phyloP scores from a whole-genome alignment of 2,329 filamentous ascomycete species.

The Gaeumannomyces sp. region DNA sequence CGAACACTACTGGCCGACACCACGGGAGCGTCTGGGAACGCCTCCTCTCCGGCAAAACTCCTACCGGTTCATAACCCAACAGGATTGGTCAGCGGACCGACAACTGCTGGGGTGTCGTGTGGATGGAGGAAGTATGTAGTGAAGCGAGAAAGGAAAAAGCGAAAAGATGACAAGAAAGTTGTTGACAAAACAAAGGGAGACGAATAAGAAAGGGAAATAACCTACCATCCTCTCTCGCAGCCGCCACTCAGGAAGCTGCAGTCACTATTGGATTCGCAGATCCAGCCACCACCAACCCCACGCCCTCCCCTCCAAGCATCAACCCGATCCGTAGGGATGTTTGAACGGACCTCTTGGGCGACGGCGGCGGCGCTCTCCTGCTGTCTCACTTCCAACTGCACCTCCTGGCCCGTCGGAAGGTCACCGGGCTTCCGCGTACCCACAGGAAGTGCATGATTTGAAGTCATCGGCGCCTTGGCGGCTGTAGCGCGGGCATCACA shows the following conservation, averaged over 20 bases:
- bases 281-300: constrained; percentile 72
- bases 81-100: too few species aligned
- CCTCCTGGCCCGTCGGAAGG: constrained; percentile 14
- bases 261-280: constrained; percentile 69
- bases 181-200: constrained; percentile 3
- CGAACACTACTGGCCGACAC: too few species aligned
- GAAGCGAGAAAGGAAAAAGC: not conserved
- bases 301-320: constrained; percentile 50
- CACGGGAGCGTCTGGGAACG: too few species aligned
- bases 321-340: constrained; percentile 11
- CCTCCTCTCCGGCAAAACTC: too few species aligned
- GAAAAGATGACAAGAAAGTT: too few species aligned
- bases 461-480: too few species aligned
- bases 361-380: constrained; percentile 26
- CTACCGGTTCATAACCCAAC: too few species aligned
- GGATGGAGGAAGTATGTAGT: not conserved
- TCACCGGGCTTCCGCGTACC: not conserved
- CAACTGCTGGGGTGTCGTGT: too few species aligned
- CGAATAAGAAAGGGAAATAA: not conserved
- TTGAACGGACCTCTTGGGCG: too few species aligned
- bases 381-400: not conserved
- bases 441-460: too few species aligned
- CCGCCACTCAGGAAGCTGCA: constrained; percentile 19
- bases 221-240: constrained; percentile 20
- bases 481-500: not conserved